Evolutionary conservation across 495 filamentous ascomycete species (phyloP).

Genomic region (Tuber microsphaerosporum): DNA sequence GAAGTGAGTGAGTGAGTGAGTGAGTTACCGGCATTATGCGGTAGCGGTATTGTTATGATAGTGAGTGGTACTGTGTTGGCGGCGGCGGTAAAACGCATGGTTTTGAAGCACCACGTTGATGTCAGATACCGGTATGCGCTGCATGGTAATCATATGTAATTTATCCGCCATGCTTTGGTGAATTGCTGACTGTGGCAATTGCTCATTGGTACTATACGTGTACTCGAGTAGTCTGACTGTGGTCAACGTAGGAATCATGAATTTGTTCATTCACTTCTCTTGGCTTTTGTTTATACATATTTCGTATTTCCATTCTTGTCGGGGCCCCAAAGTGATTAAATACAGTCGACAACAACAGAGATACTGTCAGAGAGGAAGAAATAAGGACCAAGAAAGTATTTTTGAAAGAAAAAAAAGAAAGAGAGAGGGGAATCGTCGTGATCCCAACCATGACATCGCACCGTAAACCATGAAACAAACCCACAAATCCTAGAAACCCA

Average conservation of each 20-base stretch:
- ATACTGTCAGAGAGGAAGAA: background rate
- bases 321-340: background rate
- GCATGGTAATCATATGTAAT: background rate
- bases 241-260: background rate
- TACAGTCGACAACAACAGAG: background rate
- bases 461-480: background rate
- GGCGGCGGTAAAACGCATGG: background rate
- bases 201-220: too few species aligned
- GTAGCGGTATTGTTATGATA: too few species aligned
- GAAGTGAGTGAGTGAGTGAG: too few species aligned
- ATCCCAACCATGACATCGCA: background rate
- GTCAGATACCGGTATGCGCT: background rate
- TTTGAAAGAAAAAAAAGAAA: too few species aligned
- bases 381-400: background rate
- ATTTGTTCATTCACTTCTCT: background rate
- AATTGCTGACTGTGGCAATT: background rate
- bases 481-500: background rate
- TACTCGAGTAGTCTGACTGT: background rate
- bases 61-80: background rate
- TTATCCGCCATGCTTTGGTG: background rate
- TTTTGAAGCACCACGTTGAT: background rate
- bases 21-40: too few species aligned
- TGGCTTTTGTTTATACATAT: background rate
- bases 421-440: background rate
- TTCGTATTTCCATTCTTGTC: background rate